Evolutionary conservation across 2,329 filamentous ascomycete genomes (phyloP).

Genomic region (Chlorencoelia australis): DNA sequence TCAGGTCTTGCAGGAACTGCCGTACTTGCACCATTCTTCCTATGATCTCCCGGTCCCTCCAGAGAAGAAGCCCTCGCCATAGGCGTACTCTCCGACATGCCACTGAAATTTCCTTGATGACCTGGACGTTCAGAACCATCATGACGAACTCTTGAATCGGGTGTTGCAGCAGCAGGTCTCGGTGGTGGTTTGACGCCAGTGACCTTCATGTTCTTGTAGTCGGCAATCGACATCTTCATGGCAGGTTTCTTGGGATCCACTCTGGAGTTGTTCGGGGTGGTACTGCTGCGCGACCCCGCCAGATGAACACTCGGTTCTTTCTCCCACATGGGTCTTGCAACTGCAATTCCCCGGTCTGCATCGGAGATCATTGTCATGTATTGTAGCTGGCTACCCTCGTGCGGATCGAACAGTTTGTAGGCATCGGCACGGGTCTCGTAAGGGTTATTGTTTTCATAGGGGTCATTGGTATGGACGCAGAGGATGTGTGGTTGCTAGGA

Average conservation of each 20-base stretch:
- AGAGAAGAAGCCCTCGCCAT: conserved; percentile 17
- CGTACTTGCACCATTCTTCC: conserved; percentile 14
- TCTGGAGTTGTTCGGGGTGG: conserved; percentile 20
- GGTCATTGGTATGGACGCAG: conserved; percentile 17
- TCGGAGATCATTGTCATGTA: conserved; percentile 25
- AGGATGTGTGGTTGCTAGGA: conserved; percentile 4
- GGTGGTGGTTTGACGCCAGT: conserved; percentile 20
- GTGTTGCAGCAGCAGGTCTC: conserved; percentile 6
- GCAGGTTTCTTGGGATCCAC: conserved; percentile 19
- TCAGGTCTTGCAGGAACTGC: conserved; percentile 1
- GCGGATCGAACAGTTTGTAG: conserved; percentile 21
- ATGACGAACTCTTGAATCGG: conserved; percentile 1
- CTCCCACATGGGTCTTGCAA: conserved; percentile 21
- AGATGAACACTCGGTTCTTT: conserved; percentile 16
- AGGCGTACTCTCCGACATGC: conserved; percentile 13
- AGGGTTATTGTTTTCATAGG: too few species aligned
- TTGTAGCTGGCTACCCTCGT: conserved; percentile 23
- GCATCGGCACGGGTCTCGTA: conserved; percentile 21
- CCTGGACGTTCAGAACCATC: conserved; percentile 8
- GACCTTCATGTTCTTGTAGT: conserved; percentile 25
- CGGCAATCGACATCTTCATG: conserved; percentile 24
- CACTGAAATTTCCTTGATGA: conserved; percentile 15
- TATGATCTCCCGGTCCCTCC: conserved; percentile 14
- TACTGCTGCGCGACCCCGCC: conserved; percentile 19
- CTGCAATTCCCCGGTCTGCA: conserved; percentile 19